phyloP scores from a whole-genome alignment of 1,284 basidiomycete species.

The Cystobasidium slooffiae region DNA sequence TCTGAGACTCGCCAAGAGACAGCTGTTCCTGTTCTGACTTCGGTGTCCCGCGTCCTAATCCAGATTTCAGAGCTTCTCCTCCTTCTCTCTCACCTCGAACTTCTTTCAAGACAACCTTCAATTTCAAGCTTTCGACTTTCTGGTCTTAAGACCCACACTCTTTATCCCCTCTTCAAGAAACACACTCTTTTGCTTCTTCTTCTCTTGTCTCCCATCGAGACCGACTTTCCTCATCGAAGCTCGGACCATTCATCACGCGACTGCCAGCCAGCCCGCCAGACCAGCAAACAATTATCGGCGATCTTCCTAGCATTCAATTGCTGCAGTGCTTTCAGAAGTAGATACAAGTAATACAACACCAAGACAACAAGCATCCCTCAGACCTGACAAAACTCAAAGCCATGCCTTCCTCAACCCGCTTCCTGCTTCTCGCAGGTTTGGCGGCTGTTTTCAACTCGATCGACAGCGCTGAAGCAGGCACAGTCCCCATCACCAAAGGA shows the following conservation, averaged over 20 bases:
- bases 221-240: not conserved
- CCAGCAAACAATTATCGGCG: too few species aligned
- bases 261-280: too few species aligned
- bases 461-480: conserved; percentile 1
- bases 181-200: not conserved
- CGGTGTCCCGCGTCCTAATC: not conserved
- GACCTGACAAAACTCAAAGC: not conserved
- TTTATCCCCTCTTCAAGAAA: not conserved
- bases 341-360: too few species aligned
- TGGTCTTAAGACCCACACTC: not conserved
- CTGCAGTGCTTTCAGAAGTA: too few species aligned
- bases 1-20: not conserved
- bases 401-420: conserved; percentile 18
- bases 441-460: conserved; percentile 20
- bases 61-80: not conserved
- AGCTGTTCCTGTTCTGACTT: not conserved
- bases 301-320: too few species aligned
- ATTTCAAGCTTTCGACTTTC: not conserved
- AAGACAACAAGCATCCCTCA: too few species aligned
- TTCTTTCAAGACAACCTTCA: not conserved
- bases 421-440: conserved; percentile 8
- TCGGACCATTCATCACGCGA: not conserved
- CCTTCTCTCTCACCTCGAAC: not conserved
- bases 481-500: conserved; percentile 20
- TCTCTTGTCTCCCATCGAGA: not conserved